Evolutionary conservation across 164 flowering plant species (phyloP), one percentile per base, ranked within the genome.

Genomic region (Sedum album): DNA sequence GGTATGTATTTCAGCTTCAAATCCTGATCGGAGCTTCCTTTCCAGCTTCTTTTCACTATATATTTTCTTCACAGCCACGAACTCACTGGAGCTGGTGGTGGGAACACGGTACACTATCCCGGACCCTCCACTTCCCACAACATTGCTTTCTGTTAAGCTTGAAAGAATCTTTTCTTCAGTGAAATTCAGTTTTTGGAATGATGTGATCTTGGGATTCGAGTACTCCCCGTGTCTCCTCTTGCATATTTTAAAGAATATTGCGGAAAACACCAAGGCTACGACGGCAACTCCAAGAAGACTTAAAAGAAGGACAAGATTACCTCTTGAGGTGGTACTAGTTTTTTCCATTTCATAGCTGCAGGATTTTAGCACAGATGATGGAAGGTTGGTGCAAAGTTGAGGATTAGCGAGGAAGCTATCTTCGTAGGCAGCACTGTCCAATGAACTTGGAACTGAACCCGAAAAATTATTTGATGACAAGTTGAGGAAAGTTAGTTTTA

Each of bases 81-180:
- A 77, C 7, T 81, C 84, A 1, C 82, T 85, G 0, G 76, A 1
- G 0, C 71, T 42, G 44, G 72, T 73, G 6, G 77, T 25, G 2
- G 72, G 20, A 8, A 88, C 72, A n/a, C 80, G 76, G 74, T 85
- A 93, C 0, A 93, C 94, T 67, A 82, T 80, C 48, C 98, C 98
- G 3, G 91, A 85, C 0, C 96, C 96, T 2, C 98, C 98, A 55
- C 84, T 81, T 10, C 96, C 98, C 6, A 93, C 85, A 70, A 82
- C 23, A 68, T 86, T 86, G 57, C 55, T 67, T 1, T 89, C 94
- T 0, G 78, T 79, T 79, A 93, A 70, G 7, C 81, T 77, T 0
- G 87, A 76, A 36, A 86, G 26, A 13, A 93, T 81, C 66, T 69
- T 74, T 1, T 70, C 66, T 61, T 90, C 88, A 11, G 81, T 77